Evolutionary conservation across 495 filamentous ascomycete species (phyloP).

Genomic region (Xylaria curta): DNA sequence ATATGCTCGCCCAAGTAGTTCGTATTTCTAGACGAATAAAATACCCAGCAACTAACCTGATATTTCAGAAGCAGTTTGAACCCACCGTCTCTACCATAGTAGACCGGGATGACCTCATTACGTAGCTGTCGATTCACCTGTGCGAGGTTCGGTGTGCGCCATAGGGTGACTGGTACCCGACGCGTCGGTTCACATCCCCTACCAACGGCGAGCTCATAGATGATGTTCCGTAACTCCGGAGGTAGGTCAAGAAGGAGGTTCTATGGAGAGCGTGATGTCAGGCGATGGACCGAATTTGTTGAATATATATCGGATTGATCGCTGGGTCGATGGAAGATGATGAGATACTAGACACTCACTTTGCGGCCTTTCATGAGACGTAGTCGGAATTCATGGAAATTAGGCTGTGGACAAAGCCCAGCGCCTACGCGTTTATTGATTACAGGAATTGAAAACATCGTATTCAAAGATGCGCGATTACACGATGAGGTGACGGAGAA

Average conservation of each 20-base stretch:
- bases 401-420: background rate
- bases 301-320: background rate
- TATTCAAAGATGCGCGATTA: background rate
- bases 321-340: background rate
- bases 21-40: background rate
- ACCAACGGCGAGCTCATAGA: background rate
- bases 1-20: background rate
- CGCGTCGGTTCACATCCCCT: background rate
- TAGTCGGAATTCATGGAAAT: background rate
- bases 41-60: background rate
- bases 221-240: constrained; percentile 4
- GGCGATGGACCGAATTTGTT: background rate
- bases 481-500: background rate
- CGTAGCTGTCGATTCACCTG: constrained; percentile 6
- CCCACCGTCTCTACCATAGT: background rate
- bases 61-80: constrained; percentile 1
- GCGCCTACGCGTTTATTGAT: background rate
- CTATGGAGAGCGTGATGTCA: background rate
- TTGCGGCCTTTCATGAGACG: background rate
- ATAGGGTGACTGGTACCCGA: background rate
- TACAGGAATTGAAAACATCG: background rate
- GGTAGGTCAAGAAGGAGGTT: constrained; percentile 5
- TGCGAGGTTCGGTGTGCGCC: background rate
- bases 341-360: background rate
- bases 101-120: background rate